Percentiles rank a stretch among this genome's conserved stretches.
Evolutionary conservation across 1,284 basidiomycete species (phyloP).

Genomic region (Fomitopsis palustris): DNA sequence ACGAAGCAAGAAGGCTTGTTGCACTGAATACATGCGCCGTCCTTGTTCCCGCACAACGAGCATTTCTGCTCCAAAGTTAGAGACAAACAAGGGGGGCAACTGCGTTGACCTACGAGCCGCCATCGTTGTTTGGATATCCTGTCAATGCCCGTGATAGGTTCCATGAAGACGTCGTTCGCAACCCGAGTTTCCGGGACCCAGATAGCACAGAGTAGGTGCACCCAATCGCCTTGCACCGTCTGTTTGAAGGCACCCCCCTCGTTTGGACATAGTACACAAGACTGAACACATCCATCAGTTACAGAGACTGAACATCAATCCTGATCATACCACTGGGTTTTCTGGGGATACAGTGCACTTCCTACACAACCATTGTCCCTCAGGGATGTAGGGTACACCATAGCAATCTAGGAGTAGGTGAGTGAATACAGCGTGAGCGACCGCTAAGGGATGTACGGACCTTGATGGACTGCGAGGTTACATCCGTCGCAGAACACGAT

Average conservation of each 20-base stretch:
- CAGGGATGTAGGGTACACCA: conserved; percentile 98
- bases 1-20: conserved; percentile 88
- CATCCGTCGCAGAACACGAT: conserved; percentile 99
- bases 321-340: conserved; percentile 77
- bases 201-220: conserved; percentile 94
- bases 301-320: background rate
- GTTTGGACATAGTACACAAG: conserved; percentile 92
- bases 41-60: conserved; percentile 76
- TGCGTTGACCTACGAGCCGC: conserved; percentile 71
- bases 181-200: conserved; percentile 97
- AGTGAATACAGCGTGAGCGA: background rate
- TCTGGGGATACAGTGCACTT: conserved; percentile 99
- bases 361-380: conserved; percentile 98
- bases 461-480: conserved; percentile 98
- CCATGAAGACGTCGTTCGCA: conserved; percentile 97
- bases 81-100: background rate
- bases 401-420: conserved; percentile 79
- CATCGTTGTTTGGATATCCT: conserved; percentile 88
- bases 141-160: conserved; percentile 92
- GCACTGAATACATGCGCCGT: conserved; percentile 97
- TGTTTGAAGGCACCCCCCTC: conserved; percentile 99
- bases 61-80: conserved; percentile 59
- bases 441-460: conserved; percentile 34
- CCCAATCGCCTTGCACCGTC: conserved; percentile 91
- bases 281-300: conserved; percentile 43